Evolutionary conservation across 73 alveolate species (phyloP), one percentile per base, ranked within the genome.

Genomic region (Paramecium pentaurelia): DNA sequence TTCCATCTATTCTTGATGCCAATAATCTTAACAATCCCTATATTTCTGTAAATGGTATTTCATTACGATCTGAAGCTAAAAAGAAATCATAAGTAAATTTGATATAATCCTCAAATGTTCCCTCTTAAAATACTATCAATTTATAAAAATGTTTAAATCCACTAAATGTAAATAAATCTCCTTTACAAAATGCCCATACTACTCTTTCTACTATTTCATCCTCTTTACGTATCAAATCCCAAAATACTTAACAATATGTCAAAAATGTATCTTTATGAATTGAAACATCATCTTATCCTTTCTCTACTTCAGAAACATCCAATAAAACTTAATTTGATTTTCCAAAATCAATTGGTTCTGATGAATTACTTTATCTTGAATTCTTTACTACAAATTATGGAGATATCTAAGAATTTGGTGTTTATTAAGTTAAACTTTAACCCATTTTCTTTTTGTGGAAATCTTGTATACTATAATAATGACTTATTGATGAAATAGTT

Each of bases 211-310:
- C 91, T 4, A 80, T 80, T 38, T 80, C 91, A 45, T 80, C 91
- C 30, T 80, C 91, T 34, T 80, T 80, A 10, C 91, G n/a, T 27
- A 80, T 47, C 58, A 80, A 80, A 80, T 80, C 91, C 91, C 91
- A 80, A 80, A 80, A 80, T 6, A 80, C 58, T 47, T 42, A 12
- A 49, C 91, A 80, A 80, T 80, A 80, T 2, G 75, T 49, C 28
- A 80, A 49, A 45, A 80, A 80, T 20, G 91, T 80, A 49, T 80
- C 91, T 22, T 47, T 80, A 2, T 30, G 9, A 6, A 80, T 80
- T 16, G n/a, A 20, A 20, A 80, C 10, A 80, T 80, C 91, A 20
- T 45, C 71, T 10, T 25, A 45, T 4, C 8, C 40, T 18, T 20
- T 42, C 27, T 40, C 88, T 2, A 38, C 60, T n/a, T 75, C 88